These are phyloP conservation scores for Fusarium kyushuense DNA, from an alignment of 2,329 filamentous ascomycete genomes.

Conservation along the genomic window DNA sequence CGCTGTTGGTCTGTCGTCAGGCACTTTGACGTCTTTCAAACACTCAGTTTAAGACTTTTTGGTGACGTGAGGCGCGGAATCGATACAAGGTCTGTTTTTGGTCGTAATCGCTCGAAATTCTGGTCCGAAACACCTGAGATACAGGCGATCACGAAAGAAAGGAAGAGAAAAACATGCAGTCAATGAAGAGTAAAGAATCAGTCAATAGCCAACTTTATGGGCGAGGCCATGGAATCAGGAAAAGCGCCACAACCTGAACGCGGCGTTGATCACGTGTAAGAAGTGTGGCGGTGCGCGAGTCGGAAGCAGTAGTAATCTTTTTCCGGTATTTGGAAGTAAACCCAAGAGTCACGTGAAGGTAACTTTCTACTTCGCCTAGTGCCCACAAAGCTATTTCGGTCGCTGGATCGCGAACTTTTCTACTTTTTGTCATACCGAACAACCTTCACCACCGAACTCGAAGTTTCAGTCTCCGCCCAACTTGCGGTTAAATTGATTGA, in stretches of 20 bases:
- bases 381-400: conserved; percentile 48
- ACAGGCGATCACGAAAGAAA: conserved; percentile 44
- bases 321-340: conserved; percentile 35
- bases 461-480: conserved; percentile 99
- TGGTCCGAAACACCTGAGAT: conserved; percentile 30
- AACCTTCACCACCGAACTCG: conserved; percentile 74
- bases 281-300: conserved; percentile 41
- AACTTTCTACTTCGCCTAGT: conserved; percentile 7
- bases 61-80: conserved; percentile 43
- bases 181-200: conserved; percentile 46
- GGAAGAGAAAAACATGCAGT: conserved; percentile 38
- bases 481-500: conserved; percentile 99
- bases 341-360: conserved; percentile 15
- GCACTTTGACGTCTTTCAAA: conserved; percentile 40
- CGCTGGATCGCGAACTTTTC: conserved; percentile 47
- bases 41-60: conserved; percentile 19
- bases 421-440: conserved; percentile 49
- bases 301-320: conserved; percentile 16
- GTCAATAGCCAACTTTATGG: conserved; percentile 46
- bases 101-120: conserved; percentile 43
- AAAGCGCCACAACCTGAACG: conserved; percentile 41
- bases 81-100: conserved; percentile 35
- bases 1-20: conserved; percentile 37
- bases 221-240: conserved; percentile 43
- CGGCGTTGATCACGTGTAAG: conserved; percentile 13